Evolutionary conservation across 1,284 basidiomycete genomes (phyloP).

Genomic region (Cutaneotrichosporon spelunceum): DNA sequence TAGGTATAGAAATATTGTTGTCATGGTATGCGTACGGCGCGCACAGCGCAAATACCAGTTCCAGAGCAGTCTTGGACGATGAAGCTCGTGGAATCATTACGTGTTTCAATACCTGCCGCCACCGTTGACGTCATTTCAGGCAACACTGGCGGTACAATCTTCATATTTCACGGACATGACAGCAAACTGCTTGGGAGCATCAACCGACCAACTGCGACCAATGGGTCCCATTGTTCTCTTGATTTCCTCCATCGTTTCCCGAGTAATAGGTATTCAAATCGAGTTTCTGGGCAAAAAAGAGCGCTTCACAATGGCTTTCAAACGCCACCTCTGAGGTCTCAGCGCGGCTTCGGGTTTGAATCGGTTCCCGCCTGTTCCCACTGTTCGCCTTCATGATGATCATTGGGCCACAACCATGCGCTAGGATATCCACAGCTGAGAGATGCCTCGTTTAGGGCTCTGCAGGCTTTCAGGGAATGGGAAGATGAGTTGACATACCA

Average conservation of each 20-base stretch:
- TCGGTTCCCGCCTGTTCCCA: neutral
- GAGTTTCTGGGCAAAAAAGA: too few relatives aligned
- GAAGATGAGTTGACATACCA: neutral
- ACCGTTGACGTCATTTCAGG: too few relatives aligned
- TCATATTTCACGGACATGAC: too few relatives aligned
- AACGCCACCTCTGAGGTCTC: too few relatives aligned
- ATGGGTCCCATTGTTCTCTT: too few relatives aligned
- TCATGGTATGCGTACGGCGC: neutral
- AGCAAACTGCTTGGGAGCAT: too few relatives aligned
- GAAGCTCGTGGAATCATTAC: neutral
- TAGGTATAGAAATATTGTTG: neutral
- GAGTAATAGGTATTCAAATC: too few relatives aligned
- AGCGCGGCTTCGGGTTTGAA: neutral
- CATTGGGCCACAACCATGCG: neutral
- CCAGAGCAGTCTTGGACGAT: neutral
- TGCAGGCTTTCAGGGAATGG: neutral
- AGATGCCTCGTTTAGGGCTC: neutral
- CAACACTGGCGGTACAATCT: too few relatives aligned
- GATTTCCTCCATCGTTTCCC: too few relatives aligned
- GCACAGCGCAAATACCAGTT: neutral
- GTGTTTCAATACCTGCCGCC: too few relatives aligned
- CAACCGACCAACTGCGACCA: too few relatives aligned
- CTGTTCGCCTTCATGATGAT: neutral
- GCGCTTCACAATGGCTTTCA: too few relatives aligned
- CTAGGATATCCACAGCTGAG: neutral